Conservation (phyloP, 306 rosid species). For the Adenanthera pavonina region DNA sequence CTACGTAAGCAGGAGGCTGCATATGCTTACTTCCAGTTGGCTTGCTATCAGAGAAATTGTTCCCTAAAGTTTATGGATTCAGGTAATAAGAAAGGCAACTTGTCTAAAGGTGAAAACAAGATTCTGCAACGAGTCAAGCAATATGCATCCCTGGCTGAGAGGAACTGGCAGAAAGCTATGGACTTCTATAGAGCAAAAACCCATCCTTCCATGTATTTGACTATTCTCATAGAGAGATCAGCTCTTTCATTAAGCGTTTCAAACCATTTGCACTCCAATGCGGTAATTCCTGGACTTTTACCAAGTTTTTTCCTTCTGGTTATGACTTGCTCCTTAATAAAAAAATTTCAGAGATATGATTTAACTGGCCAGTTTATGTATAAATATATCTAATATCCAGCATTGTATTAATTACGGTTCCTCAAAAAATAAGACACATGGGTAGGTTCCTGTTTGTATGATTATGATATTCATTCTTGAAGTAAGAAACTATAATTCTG, state of each 20-base stretch:
- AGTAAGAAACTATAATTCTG: neutral
- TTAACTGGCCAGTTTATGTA: neutral
- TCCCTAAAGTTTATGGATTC: conserved; percentile 83
- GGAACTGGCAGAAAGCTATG: conserved; percentile 89
- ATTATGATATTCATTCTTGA: conserved; percentile 8
- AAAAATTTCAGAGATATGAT: conserved; percentile 13
- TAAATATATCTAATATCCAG: neutral
- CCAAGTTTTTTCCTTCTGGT: conserved; percentile 29
- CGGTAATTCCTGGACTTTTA: conserved; percentile 59
- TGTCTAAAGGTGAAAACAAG: conserved; percentile 62
- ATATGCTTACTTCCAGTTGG: conserved; percentile 89
- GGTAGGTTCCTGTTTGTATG: conserved; percentile 23
- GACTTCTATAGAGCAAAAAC: conserved; percentile 83
- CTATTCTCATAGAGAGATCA: conserved; percentile 85
- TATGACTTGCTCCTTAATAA: neutral
- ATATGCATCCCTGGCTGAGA: conserved; percentile 87
- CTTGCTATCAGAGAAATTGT: conserved; percentile 85
- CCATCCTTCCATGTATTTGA: conserved; percentile 77
- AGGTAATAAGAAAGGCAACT: conserved; percentile 54
- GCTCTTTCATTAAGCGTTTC: conserved; percentile 67
- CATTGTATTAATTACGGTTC: neutral
- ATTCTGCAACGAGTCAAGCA: conserved; percentile 80
- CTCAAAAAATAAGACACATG: conserved; percentile 14
- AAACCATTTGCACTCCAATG: conserved; percentile 65
- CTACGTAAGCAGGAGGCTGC: conserved; percentile 91